Evolutionary conservation across 176 grass and related monocot species (phyloP).

Genomic region (Rhynchospora breviuscula): DNA sequence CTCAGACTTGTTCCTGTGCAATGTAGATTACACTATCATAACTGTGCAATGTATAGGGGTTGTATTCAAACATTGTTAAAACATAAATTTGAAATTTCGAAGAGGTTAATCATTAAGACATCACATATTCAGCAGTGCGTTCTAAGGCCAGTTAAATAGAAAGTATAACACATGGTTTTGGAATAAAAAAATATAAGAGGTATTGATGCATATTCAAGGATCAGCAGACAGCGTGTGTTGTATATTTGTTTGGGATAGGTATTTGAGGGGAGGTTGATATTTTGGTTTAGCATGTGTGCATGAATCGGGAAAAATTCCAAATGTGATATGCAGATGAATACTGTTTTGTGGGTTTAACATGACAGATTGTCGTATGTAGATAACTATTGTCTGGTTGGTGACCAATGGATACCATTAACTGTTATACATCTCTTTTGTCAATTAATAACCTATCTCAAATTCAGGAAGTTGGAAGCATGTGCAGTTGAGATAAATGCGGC

Average conservation of each 20-base stretch:
- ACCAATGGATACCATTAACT: neutral
- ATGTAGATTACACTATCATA: neutral
- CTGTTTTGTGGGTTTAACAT: neutral
- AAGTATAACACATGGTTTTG: neutral
- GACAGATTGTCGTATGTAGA: neutral
- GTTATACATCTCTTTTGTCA: neutral
- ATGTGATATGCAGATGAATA: neutral
- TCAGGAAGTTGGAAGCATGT: slow-evolving; percentile 79
- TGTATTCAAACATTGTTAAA: neutral
- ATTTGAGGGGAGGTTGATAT: neutral
- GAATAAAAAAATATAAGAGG: neutral
- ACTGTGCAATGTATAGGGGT: neutral
- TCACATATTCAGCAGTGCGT: neutral
- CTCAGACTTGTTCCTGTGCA: neutral
- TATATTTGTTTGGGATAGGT: neutral
- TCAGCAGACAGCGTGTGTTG: neutral
- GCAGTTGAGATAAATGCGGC: slow-evolving; percentile 66
- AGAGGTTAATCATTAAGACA: neutral
- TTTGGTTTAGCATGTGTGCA: neutral
- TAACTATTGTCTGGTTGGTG: neutral
- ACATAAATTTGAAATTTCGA: neutral
- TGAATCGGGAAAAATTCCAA: neutral
- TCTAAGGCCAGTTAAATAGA: neutral
- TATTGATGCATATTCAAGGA: neutral
- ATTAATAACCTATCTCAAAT: slow-evolving; percentile 6